Evolutionary conservation across 768 basidiomycete species (phyloP), one percentile per base, ranked within the genome.

Genomic region (Lactarius hatsudake): DNA sequence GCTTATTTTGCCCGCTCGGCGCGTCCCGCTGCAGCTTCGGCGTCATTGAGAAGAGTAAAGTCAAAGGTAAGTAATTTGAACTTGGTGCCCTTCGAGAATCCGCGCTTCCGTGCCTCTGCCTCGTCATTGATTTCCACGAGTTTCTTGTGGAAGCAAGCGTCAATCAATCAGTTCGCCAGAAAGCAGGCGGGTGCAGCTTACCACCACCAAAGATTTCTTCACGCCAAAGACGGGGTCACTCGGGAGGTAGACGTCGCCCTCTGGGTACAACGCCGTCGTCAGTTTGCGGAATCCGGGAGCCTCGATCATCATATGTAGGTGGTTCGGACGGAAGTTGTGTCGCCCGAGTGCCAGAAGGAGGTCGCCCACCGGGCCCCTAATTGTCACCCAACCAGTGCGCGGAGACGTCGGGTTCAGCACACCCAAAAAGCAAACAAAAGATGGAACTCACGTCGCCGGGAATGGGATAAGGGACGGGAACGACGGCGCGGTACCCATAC

Each of bases 171-270:
- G 55, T 40, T 26, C 15, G 40, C 53, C 38, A 9, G 43, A 17
- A 48, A 30, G 61, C 3, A 40, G 4, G 43, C 20, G 28, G 38
- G 15, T 38, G 13, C 60, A 45, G 80, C 86, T 60, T 76, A 93
- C 91, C 70, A 92, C 84, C 23, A 93, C 82, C 32, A 95, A 80
- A 7, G 89, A 91, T 58, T 83, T 82, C 76, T 91, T 91, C 28
- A 91, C 92, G 12, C 93, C 92, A 75, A 94, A 93, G 3, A 94
- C 91, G 13, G 84, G 81, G 73, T 94, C 93, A 66, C 86, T 91
- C 7, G 76, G 76, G 28, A 94, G 67, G 72, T 84, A 93, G 3
- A 79, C 75, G 70, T 92, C 89, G 5, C 85, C 87, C 63, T 88
- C 84, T 17, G 88, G 86, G 74, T 90, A 95, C 12, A 93, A 74